Evolutionary conservation across 129 eudicot genomes (phyloP).

Genomic region (Flaveria robusta): DNA sequence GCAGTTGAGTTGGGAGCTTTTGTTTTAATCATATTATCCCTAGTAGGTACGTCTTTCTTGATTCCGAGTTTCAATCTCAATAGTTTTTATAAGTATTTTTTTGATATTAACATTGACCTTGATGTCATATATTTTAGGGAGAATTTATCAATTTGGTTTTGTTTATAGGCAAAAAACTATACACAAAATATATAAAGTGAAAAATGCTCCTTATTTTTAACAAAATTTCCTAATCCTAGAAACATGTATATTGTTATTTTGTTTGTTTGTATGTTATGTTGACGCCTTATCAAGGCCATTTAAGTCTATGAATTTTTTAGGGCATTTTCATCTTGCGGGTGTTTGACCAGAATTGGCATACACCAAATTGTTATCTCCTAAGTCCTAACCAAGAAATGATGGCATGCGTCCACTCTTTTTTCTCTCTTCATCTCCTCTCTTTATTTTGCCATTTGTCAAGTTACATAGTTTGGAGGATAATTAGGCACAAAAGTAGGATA

Average conservation of each 20-base stretch:
- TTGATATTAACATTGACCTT: neutral
- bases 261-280: neutral
- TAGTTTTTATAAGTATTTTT: neutral
- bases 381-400: neutral
- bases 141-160: neutral
- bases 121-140: neutral
- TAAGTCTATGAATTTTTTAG: neutral
- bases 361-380: neutral
- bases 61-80: neutral
- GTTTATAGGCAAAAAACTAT: neutral
- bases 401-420: neutral
- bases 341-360: neutral
- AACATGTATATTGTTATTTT: neutral
- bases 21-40: constrained; percentile 66
- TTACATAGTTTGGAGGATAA: neutral
- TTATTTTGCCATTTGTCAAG: neutral
- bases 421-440: neutral
- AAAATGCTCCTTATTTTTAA: neutral
- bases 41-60: constrained; percentile 55
- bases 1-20: constrained; percentile 92
- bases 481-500: neutral
- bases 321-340: neutral
- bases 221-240: neutral
- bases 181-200: neutral
- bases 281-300: neutral